These are phyloP conservation scores for Backusella macrospora DNA, from an alignment of 192 early-diverging fungal genomes.

Conservation along the genomic window DNA sequence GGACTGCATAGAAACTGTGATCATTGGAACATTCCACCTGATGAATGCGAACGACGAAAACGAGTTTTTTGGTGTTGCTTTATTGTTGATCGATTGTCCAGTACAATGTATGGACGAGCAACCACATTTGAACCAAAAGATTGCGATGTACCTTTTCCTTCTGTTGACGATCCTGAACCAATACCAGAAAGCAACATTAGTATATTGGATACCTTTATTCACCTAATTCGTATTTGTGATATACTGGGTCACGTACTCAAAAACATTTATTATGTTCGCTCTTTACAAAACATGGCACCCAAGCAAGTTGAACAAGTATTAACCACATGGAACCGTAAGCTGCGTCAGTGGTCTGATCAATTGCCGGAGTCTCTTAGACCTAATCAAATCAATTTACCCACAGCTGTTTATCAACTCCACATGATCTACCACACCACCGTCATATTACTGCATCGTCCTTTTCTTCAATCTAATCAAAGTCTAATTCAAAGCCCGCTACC, in stretches of 20 bases:
- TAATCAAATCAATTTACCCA: not conserved
- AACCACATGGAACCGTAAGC: constrained; percentile 14
- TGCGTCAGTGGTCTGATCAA: constrained; percentile 43
- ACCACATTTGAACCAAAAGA: constrained; percentile 49
- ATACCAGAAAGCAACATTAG: constrained; percentile 18
- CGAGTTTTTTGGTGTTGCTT: constrained; percentile 79
- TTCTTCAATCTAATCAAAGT: constrained; percentile 35
- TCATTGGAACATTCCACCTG: constrained; percentile 53
- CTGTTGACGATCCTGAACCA: constrained; percentile 20
- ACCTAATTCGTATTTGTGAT: constrained; percentile 28
- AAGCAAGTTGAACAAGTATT: constrained; percentile 26
- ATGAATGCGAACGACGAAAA: constrained; percentile 64
- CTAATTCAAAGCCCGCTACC: constrained; percentile 24
- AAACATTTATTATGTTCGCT: constrained; percentile 52
- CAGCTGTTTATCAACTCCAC: constrained; percentile 40
- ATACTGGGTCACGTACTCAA: constrained; percentile 55
- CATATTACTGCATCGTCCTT: constrained; percentile 58
- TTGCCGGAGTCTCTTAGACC: constrained; percentile 40
- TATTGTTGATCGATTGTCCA: constrained; percentile 65
- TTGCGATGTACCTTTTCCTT: constrained; percentile 41
- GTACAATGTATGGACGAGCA: constrained; percentile 65
- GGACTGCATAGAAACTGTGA: constrained; percentile 72
- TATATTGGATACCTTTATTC: constrained; percentile 27
- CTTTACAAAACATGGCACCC: constrained; percentile 4
- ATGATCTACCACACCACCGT: constrained; percentile 54